Base-by-base conservation (phyloP, 192 early-diverging fungal genomes). In the Spizellomyces punctatus region DNA sequence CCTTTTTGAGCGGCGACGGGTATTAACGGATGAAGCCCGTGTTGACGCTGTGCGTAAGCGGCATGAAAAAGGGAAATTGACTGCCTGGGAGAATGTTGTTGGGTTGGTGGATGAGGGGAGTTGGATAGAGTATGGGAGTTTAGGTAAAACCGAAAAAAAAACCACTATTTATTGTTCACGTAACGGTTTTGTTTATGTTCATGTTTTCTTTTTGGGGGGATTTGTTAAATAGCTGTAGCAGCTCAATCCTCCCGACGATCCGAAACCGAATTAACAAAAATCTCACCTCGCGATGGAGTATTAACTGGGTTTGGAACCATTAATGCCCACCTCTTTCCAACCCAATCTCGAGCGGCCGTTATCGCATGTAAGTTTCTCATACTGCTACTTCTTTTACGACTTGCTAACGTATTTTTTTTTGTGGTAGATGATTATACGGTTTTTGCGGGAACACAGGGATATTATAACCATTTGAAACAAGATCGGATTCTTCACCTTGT, bases 371-470 rank as follows among this genome's bases (percentile, higher is more conserved):
- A n/a, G n/a, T n/a, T n/a, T n/a, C n/a, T n/a, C n/a, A n/a, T n/a
- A n/a, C n/a, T n/a, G n/a, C n/a, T n/a, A n/a, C n/a, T n/a, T n/a
- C n/a, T n/a, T n/a, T n/a, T n/a, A n/a, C n/a, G n/a, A n/a, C n/a
- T n/a, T n/a, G n/a, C n/a, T n/a, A n/a, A n/a, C n/a, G n/a, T n/a
- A n/a, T n/a, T n/a, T n/a, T n/a, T n/a, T n/a, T n/a, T n/a, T n/a
- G n/a, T 76, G 8, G 73, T 58, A 6, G 74, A 75, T 58, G 73
- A 75, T 45, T 63, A 56, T 19, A 75, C 73, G 0, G 73, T 75
- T 6, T 59, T 75, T 17, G 73, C 73, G 17, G 73, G 73, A 12
- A 75, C 73, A 0, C 73, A 75, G 41, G 73, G 73, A 12, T 46
- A 66, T 10, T 77, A 41, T 16, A 76, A 76, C 27, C 73, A 75